Evolutionary conservation across 176 grass and related monocot species (phyloP).

Genomic region (Oryza rufipogon): DNA sequence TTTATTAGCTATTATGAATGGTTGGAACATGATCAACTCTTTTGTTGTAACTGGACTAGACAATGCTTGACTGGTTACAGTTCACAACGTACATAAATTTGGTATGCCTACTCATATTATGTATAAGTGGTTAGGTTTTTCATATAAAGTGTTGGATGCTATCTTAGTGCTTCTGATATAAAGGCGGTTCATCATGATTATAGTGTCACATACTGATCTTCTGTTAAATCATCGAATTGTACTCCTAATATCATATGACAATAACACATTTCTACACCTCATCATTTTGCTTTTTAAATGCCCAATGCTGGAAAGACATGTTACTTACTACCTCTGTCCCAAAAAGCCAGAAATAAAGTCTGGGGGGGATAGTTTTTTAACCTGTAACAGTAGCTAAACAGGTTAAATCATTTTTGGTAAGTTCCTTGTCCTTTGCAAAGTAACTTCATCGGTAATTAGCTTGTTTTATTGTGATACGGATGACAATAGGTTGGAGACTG

Average conservation of each 20-base stretch:
- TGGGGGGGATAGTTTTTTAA: background rate
- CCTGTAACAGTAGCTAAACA: slow-evolving; percentile 2
- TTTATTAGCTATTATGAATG: background rate
- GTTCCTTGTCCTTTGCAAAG: background rate
- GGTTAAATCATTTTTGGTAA: background rate
- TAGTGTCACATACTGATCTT: background rate
- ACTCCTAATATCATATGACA: background rate
- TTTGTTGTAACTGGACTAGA: background rate
- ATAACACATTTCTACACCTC: background rate
- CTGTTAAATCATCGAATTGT: background rate
- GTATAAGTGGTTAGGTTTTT: background rate
- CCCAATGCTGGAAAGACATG: background rate
- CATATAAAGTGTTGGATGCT: background rate
- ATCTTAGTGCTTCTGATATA: background rate
- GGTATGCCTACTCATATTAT: background rate
- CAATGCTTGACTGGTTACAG: background rate
- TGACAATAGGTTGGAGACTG: background rate
- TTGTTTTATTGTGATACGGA: slow-evolving; percentile 2
- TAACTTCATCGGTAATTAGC: background rate
- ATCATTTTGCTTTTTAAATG: background rate
- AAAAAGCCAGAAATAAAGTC: too few species aligned
- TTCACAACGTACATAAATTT: background rate
- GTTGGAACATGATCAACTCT: background rate
- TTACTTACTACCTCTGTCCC: background rate
- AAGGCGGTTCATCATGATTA: background rate